Evolutionary conservation across 495 filamentous ascomycete genomes (phyloP).

Genomic region (Venustampulla echinocandica): DNA sequence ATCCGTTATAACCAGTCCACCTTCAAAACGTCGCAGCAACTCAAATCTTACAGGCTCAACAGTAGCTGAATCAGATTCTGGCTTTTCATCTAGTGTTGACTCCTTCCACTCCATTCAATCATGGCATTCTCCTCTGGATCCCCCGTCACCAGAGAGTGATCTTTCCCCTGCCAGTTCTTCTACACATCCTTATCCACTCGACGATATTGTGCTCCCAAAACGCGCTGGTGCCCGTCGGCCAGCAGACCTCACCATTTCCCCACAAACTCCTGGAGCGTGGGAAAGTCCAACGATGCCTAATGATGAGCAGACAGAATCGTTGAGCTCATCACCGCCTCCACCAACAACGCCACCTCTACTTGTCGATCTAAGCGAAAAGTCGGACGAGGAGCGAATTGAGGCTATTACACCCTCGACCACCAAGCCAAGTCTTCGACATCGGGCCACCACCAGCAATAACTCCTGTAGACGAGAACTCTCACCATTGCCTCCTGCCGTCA

Average conservation of each 20-base stretch:
- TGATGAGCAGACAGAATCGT: slow-evolving; percentile 19
- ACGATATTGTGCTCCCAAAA: slow-evolving; percentile 26
- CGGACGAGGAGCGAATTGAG: slow-evolving; percentile 28
- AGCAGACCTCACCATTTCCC: slow-evolving; percentile 36
- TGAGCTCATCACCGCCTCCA: slow-evolving; percentile 44
- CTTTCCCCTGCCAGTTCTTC: slow-evolving; percentile 30
- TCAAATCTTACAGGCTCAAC: slow-evolving; percentile 22
- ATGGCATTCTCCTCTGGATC: slow-evolving; percentile 40
- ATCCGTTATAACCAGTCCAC: slow-evolving; percentile 26
- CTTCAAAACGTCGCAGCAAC: slow-evolving; percentile 20
- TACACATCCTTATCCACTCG: slow-evolving; percentile 27
- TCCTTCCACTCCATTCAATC: slow-evolving; percentile 52
- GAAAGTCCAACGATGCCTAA: slow-evolving; percentile 27
- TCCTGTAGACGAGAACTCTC: slow-evolving; percentile 56
- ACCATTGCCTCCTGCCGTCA: slow-evolving; percentile 58
- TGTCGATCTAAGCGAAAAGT: slow-evolving; percentile 25
- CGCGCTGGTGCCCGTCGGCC: slow-evolving; percentile 27
- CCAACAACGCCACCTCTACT: slow-evolving; percentile 35
- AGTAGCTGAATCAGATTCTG: slow-evolving; percentile 27
- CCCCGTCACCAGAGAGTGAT: slow-evolving; percentile 40
- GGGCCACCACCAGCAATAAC: slow-evolving; percentile 37
- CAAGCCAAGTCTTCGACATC: slow-evolving; percentile 31
- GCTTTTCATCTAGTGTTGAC: slow-evolving; percentile 33
- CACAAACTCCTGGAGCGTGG: slow-evolving; percentile 25
- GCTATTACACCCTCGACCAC: slow-evolving; percentile 40